Evolutionary conservation across 805 yeast genomes (phyloP).

Genomic region (Yarrowia sp.): DNA sequence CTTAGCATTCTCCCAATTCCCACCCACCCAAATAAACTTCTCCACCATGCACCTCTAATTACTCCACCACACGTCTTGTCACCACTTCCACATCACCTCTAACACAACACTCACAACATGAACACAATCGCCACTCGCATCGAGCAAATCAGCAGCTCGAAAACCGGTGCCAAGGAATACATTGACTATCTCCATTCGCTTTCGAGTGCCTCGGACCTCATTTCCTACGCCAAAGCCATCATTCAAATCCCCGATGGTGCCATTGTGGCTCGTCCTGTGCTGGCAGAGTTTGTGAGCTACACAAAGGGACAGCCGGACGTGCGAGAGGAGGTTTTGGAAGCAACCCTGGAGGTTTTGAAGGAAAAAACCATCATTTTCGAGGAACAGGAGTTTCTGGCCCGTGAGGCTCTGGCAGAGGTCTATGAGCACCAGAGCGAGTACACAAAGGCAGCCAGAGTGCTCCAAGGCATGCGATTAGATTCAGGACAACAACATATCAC

Average conservation of each 20-base stretch:
- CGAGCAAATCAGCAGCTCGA: background rate
- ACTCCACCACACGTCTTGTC: no score
- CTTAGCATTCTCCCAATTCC: no score
- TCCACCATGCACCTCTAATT: background rate
- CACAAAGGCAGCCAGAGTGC: constrained; percentile 32
- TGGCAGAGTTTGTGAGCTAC: constrained; percentile 4
- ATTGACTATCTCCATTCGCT: background rate
- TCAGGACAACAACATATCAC: constrained; percentile 28
- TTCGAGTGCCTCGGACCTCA: background rate
- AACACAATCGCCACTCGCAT: background rate
- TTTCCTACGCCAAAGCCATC: background rate
- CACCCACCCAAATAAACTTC: background rate
- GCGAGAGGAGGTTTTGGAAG: background rate
- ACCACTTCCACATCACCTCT: background rate
- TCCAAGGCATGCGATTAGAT: constrained; percentile 32
- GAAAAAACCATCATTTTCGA: constrained; percentile 27
- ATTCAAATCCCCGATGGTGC: constrained; percentile 10
- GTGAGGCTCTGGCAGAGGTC: constrained; percentile 33
- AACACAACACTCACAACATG: background rate
- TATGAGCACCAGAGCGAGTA: constrained; percentile 29
- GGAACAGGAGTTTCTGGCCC: constrained; percentile 31
- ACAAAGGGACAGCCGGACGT: background rate
- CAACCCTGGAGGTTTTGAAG: background rate
- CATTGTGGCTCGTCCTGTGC: constrained; percentile 19
- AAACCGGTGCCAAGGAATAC: constrained; percentile 7